Conservation (phyloP, 139 green algal species). For the Diplosphaera chodatii region DNA sequence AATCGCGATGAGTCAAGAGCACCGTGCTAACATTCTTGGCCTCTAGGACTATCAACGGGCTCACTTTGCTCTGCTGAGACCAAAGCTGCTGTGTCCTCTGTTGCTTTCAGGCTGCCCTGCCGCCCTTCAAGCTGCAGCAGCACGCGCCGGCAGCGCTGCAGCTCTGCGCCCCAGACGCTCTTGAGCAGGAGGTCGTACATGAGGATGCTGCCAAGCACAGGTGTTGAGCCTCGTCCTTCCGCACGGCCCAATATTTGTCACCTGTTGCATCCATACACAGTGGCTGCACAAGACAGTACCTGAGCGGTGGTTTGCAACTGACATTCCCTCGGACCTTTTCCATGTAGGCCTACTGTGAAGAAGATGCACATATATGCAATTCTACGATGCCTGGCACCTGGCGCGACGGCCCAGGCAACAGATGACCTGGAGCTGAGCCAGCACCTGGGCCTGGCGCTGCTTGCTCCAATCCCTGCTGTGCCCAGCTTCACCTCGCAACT, state of each 20-base stretch:
- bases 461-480: not conserved
- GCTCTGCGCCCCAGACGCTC: not conserved
- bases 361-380: not conserved
- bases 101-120: not conserved
- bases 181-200: not conserved
- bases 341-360: not conserved
- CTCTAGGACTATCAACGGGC: no score
- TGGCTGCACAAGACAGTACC: no score
- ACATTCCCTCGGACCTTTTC: no score
- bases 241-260: no score
- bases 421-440: not conserved
- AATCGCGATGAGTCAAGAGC: no score
- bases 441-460: slow-evolving; percentile 19
- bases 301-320: no score
- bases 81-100: no score
- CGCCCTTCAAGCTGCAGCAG: not conserved
- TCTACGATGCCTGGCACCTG: slow-evolving; percentile 7
- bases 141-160: not conserved
- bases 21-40: no score
- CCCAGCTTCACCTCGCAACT: not conserved
- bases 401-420: not conserved
- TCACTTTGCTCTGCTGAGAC: no score
- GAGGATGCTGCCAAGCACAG: not conserved
- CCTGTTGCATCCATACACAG: no score
- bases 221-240: not conserved